Percentiles rank a stretch among this genome's conserved stretches.
Evolutionary conservation across 2,329 filamentous ascomycete species (phyloP).

Genomic region (Drechslerella stenobrocha): DNA sequence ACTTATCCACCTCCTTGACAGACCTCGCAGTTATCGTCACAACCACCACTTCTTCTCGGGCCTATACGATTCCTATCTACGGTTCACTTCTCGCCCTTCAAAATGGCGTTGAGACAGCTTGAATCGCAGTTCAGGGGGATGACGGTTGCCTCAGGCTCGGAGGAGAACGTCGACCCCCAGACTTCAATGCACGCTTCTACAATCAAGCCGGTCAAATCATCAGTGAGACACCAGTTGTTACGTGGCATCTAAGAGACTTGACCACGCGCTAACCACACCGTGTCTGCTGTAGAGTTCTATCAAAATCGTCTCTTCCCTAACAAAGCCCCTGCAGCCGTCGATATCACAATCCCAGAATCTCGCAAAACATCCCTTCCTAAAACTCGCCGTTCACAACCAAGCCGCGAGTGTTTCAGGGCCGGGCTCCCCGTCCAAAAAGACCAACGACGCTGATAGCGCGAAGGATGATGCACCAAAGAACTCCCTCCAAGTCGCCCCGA

Average conservation of each 20-base stretch:
- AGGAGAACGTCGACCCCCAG: constrained; percentile 51
- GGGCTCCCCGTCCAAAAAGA: constrained; percentile 37
- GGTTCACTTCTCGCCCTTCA: not conserved
- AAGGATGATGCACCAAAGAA: constrained; percentile 38
- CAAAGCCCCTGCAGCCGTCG: constrained; percentile 52
- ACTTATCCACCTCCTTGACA: not conserved
- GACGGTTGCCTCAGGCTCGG: constrained; percentile 47
- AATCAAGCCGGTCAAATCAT: constrained; percentile 47
- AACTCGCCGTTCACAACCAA: constrained; percentile 53
- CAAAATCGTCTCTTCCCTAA: constrained; percentile 49
- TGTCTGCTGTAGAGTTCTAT: constrained; percentile 33
- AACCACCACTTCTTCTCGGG: not conserved
- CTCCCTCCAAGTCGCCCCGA: constrained; percentile 40
- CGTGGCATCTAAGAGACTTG: not conserved
- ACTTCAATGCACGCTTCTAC: constrained; percentile 34
- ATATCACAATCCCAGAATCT: constrained; percentile 48
- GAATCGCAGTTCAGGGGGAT: constrained; percentile 51
- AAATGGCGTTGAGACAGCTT: constrained; percentile 51
- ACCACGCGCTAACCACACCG: constrained; percentile 15
- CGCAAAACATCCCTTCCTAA: constrained; percentile 51
- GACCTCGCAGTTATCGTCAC: not conserved
- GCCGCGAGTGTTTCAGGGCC: constrained; percentile 35
- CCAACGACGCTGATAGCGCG: constrained; percentile 14
- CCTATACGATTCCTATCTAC: not conserved
- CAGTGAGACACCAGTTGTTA: constrained; percentile 14